Percentiles rank a stretch among this genome's conserved stretches.
phyloP scores from a whole-genome alignment of 2,329 filamentous ascomycete genomes.

The Gliomastix tumulicola region DNA sequence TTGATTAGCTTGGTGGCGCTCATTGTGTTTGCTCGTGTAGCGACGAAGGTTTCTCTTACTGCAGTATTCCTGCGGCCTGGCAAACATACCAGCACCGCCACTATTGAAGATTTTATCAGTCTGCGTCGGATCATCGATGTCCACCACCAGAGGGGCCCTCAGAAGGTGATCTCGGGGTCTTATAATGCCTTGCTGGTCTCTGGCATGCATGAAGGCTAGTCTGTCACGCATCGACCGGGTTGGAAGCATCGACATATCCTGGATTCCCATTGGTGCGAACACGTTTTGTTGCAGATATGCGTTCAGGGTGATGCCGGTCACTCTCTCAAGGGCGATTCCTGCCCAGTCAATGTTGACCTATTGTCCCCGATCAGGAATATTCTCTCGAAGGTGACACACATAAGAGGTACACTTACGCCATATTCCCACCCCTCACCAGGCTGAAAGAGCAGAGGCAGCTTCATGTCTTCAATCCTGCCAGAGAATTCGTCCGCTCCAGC shows the following conservation, averaged over 20 bases:
- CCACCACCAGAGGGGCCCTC: conserved; percentile 34
- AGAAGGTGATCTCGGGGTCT: conserved; percentile 40
- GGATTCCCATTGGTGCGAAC: conserved; percentile 37
- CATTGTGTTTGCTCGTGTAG: background rate
- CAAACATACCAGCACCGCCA: conserved; percentile 56
- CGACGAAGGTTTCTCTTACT: conserved; percentile 27
- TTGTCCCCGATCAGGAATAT: too few relatives aligned
- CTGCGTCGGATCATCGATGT: conserved; percentile 29
- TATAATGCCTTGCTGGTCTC: conserved; percentile 34
- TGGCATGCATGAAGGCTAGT: conserved; percentile 50
- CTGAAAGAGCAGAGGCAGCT: conserved; percentile 52
- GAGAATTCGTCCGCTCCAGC: conserved; percentile 51
- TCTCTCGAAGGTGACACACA: background rate
- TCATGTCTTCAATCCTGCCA: conserved; percentile 42
- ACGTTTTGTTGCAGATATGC: conserved; percentile 41
- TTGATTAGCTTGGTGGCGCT: too few relatives aligned
- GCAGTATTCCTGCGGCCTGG: conserved; percentile 52
- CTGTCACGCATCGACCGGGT: conserved; percentile 43
- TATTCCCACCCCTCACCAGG: conserved; percentile 58
- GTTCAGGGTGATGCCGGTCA: conserved; percentile 33
- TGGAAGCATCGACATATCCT: conserved; percentile 50
- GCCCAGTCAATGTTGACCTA: conserved; percentile 43
- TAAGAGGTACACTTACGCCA: conserved; percentile 30
- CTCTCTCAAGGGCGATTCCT: conserved; percentile 39
- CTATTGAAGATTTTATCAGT: conserved; percentile 38